These are phyloP conservation scores for Talaromyces atroroseus DNA, from an alignment of 2,329 filamentous ascomycete species.

Conservation along the genomic window DNA sequence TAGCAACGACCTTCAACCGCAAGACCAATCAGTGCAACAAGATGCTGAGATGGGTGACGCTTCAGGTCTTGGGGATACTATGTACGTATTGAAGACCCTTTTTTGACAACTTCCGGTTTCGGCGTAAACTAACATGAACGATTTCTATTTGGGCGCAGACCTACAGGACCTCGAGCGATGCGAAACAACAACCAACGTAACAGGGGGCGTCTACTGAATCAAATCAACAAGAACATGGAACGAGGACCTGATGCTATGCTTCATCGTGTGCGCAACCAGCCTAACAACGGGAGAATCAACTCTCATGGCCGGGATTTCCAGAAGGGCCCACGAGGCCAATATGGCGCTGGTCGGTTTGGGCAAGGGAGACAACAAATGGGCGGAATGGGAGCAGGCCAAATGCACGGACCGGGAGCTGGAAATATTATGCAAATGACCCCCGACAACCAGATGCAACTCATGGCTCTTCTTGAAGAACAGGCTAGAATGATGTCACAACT, in stretches of 20 bases:
- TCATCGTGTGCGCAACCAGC: constrained; percentile 70
- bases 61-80: constrained; percentile 29
- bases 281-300: constrained; percentile 74
- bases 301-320: constrained; percentile 66
- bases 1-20: constrained; percentile 22
- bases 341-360: constrained; percentile 39
- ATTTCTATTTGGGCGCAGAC: constrained; percentile 56
- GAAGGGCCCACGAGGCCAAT: constrained; percentile 61
- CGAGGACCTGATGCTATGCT: constrained; percentile 68
- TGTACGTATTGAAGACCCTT: constrained; percentile 25
- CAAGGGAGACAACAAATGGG: constrained; percentile 41
- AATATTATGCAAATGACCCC: constrained; percentile 54
- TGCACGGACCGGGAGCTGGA: constrained; percentile 32
- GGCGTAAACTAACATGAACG: constrained; percentile 27
- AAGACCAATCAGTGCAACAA: constrained; percentile 37
- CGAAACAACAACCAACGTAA: constrained; percentile 63
- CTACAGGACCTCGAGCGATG: constrained; percentile 93
- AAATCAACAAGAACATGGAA: constrained; percentile 78
- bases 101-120: neutral
- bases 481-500: constrained; percentile 78
- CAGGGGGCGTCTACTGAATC: constrained; percentile 77
- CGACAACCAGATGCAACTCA: constrained; percentile 67
- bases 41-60: constrained; percentile 69
- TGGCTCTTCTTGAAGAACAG: constrained; percentile 78
- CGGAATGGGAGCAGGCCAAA: constrained; percentile 37